Conservation (phyloP, 176 grass and related monocot genomes). For the Carex scoparia region DNA sequence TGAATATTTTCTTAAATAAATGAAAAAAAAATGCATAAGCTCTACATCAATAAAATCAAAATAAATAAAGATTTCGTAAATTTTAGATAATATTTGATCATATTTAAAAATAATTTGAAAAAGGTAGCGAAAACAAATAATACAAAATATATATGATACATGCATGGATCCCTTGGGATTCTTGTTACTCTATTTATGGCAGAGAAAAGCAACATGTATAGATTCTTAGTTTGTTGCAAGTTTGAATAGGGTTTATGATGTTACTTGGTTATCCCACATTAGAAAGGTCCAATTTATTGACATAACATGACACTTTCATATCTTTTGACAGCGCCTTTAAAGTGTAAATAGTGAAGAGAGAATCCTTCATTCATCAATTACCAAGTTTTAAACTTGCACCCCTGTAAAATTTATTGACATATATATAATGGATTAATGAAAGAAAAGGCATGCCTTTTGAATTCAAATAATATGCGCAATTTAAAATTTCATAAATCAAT, state of each 20-base stretch:
- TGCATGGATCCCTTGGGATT: too few relatives aligned
- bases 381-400: not conserved
- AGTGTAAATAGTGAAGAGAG: not conserved
- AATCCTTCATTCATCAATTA: not conserved
- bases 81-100: not conserved
- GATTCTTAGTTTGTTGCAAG: not conserved
- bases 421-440: not conserved
- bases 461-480: not conserved
- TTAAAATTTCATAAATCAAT: not conserved
- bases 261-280: not conserved
- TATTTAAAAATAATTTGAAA: not conserved
- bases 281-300: not conserved
- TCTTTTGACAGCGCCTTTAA: not conserved
- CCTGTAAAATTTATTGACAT: not conserved
- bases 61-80: too few relatives aligned
- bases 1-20: too few relatives aligned
- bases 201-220: not conserved
- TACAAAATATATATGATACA: not conserved
- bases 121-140: not conserved
- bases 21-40: too few relatives aligned
- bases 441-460: not conserved
- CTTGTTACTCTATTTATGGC: not conserved
- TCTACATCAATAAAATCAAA: too few relatives aligned
- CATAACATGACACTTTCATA: slow-evolving; percentile 8
- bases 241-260: not conserved